Evolutionary conservation across 257 asterid species (phyloP), one percentile per base, ranked within the genome.

Genomic region (Thymus quinquecostatus): DNA sequence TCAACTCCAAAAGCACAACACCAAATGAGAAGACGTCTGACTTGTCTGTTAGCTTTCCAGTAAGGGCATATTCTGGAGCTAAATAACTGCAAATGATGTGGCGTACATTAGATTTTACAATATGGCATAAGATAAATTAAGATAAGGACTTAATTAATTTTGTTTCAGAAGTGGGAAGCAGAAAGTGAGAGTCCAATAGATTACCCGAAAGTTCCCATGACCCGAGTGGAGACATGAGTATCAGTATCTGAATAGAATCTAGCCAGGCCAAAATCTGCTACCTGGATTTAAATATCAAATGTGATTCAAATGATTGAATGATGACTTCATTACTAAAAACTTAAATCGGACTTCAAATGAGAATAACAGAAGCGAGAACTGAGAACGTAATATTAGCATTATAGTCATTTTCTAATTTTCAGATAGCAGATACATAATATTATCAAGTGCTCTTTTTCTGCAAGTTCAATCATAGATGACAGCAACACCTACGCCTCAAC

Each of bases 141-240:
- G 75, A 68, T 44, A 55, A 69, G 14, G 55, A 47, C 66, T 41
- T 28, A 38, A 67, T 47, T 1, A 41, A 57, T 47, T 29, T 41
- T 58, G 21, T 41, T 72, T 53, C 34, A 66, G 58, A 67, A 30
- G 77, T 40, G 69, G 54, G 32, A 51, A 50, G 34, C 2, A 66
- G 58, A 72, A 34, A 69, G 54, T 0, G 21, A 54, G 49, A 66
- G 10, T 72, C 44, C 41, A 66, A 72, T 59, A 60, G 59, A 85
- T 76, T 82, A 92, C 97, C 98, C 98, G 49, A 88, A 92, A 73
- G 98, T 92, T 78, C 98, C 98, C 98, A 92, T 92, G 21, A 92
- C 96, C 47, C 97, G 91, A 58, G 98, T 92, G 64, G 98, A 92
- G 70, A 92, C 92, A 65, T 90, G 98, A 71, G 97, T 92, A 68